Evolutionary conservation across 2,329 filamentous ascomycete genomes (phyloP).

Genomic region (Microascus cirrosus): DNA sequence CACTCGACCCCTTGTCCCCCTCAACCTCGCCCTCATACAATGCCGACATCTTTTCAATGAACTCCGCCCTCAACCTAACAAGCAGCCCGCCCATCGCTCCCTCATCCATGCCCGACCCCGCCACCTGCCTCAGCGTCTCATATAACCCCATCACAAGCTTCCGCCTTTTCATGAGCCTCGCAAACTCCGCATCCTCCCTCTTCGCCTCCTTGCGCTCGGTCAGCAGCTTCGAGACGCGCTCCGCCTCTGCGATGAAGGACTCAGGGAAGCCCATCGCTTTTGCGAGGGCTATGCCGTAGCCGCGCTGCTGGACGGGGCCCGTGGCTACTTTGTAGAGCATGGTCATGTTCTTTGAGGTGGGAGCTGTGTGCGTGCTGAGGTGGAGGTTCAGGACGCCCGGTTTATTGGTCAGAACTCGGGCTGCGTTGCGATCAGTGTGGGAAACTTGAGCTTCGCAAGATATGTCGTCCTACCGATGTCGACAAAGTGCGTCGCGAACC

Average conservation of each 20-base stretch:
- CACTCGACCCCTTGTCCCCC: not conserved
- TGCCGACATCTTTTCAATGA: constrained; percentile 57
- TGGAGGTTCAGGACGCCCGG: constrained; percentile 76
- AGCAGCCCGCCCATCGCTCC: constrained; percentile 54
- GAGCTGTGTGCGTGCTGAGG: constrained; percentile 56
- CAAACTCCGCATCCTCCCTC: constrained; percentile 45
- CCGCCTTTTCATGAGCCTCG: constrained; percentile 50
- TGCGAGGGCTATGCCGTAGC: constrained; percentile 80
- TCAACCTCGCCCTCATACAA: constrained; percentile 32
- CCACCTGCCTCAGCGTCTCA: constrained; percentile 61
- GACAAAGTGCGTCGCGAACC: constrained; percentile 89
- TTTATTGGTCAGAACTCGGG: constrained; percentile 61
- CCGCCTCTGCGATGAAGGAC: constrained; percentile 56
- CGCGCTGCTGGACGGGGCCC: constrained; percentile 57
- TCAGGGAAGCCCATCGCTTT: constrained; percentile 62
- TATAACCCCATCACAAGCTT: constrained; percentile 64
- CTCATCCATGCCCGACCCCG: constrained; percentile 53
- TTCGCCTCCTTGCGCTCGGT: constrained; percentile 44
- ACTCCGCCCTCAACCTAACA: constrained; percentile 59
- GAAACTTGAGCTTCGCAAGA: too few relatives aligned
- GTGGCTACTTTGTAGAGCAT: constrained; percentile 81
- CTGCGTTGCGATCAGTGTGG: constrained; percentile 18
- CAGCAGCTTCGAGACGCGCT: constrained; percentile 52
- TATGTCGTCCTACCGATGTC: constrained; percentile 45
- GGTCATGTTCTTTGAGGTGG: constrained; percentile 48